Percentiles rank a stretch among this genome's conserved stretches.
phyloP scores from a whole-genome alignment of 768 basidiomycete genomes.

The Rhodosporidiobolus odoratus region DNA sequence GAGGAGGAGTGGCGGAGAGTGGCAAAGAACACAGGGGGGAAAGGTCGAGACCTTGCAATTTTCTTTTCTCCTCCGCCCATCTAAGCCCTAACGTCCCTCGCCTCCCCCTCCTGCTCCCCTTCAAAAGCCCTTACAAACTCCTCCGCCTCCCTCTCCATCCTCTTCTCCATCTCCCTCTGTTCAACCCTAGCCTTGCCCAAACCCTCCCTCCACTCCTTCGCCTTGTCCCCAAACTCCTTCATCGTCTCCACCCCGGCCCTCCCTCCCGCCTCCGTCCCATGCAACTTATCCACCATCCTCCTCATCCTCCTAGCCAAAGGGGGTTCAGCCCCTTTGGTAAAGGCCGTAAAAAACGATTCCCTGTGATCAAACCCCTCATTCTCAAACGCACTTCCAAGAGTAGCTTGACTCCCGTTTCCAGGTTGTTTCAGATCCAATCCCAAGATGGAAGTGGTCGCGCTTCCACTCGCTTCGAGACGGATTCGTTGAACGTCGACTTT shows the following conservation, averaged over 20 bases:
- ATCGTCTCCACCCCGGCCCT: constrained; percentile 12
- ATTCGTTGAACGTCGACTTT: constrained; percentile 18
- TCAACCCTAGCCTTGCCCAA: constrained; percentile 5
- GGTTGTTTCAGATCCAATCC: background rate
- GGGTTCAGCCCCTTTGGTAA: constrained; percentile 8
- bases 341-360: constrained; percentile 4
- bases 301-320: constrained; percentile 11
- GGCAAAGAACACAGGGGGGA: no score
- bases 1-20: no score
- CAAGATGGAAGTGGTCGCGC: background rate
- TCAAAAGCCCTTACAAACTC: constrained; percentile 14
- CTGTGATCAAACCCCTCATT: constrained; percentile 11
- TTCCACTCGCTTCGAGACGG: background rate
- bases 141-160: constrained; percentile 12
- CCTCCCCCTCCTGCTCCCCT: background rate
- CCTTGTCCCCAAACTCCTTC: constrained; percentile 13
- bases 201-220: constrained; percentile 21
- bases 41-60: no score
- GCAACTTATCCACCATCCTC: constrained; percentile 16
- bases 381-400: background rate
- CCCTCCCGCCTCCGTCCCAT: constrained; percentile 27
- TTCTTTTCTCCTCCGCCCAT: no score
- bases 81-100: background rate
- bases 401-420: background rate
- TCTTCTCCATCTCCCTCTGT: background rate